Percentiles rank a stretch among this genome's conserved stretches.
Evolutionary conservation across 257 asterid genomes (phyloP).

Genomic region (Paulownia fortunei): DNA sequence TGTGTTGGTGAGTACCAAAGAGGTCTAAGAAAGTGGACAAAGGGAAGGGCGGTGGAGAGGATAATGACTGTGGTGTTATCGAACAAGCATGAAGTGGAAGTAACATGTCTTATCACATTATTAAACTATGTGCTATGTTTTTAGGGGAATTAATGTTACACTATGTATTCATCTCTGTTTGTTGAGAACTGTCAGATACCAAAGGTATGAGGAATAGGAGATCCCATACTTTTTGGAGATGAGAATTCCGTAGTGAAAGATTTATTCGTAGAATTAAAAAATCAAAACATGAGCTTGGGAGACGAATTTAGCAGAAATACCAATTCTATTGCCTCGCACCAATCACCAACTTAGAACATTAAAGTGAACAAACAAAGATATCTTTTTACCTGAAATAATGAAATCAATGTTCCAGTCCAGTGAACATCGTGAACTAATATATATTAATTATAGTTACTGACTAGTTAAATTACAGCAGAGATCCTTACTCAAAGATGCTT

Average conservation of each 20-base stretch:
- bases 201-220: not conserved
- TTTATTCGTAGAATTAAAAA: not conserved
- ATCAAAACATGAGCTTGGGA: not conserved
- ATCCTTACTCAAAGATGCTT: not conserved
- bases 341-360: not conserved
- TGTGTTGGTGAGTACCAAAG: not conserved
- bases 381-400: no score
- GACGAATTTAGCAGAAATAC: not conserved
- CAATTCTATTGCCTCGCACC: not conserved
- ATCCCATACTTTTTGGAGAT: not conserved
- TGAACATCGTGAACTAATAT: not conserved
- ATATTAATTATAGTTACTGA: not conserved
- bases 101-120: not conserved
- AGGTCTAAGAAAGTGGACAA: not conserved
- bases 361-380: no score
- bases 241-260: not conserved
- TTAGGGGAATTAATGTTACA: no score
- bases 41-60: not conserved
- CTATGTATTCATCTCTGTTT: not conserved
- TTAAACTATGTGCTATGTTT: no score
- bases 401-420: not conserved
- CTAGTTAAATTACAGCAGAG: not conserved
- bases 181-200: not conserved
- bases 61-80: not conserved
- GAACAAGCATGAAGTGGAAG: not conserved